A percentile compares a stretch with the other conserved stretches of the same genome.
Evolutionary conservation across 139 green algal species (phyloP).

Genomic region (Pseudopediastrum boryanum): DNA sequence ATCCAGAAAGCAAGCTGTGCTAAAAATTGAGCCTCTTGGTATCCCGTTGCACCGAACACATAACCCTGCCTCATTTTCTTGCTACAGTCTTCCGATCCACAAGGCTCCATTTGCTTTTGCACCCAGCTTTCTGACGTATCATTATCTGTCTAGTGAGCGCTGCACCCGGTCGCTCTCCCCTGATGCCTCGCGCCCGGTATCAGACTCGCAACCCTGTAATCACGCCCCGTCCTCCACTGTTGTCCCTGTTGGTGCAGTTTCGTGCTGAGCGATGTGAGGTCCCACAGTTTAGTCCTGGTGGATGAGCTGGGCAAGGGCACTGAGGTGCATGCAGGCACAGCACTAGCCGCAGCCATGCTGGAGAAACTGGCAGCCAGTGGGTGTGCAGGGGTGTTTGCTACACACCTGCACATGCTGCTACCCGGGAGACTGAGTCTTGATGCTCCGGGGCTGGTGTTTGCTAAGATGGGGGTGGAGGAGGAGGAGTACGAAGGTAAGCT

Average conservation of each 20-base stretch:
- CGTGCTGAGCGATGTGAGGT: background rate
- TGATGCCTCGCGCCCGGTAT: too few species aligned
- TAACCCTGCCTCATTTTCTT: too few species aligned
- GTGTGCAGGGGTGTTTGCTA: slow-evolving; percentile 85
- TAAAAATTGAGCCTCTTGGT: too few species aligned
- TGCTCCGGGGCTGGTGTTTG: slow-evolving; percentile 19
- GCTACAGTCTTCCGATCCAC: too few species aligned
- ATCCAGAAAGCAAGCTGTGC: too few species aligned
- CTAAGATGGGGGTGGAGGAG: slow-evolving; percentile 39
- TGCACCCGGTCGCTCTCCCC: too few species aligned
- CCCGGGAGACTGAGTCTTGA: slow-evolving; percentile 49
- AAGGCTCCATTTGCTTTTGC: too few species aligned
- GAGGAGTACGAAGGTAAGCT: background rate
- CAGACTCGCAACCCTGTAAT: too few species aligned
- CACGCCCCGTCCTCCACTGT: too few species aligned
- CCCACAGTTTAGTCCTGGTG: slow-evolving; percentile 75
- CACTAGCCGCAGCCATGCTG: slow-evolving; percentile 65
- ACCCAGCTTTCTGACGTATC: too few species aligned
- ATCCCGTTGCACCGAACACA: too few species aligned
- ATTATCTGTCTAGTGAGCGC: too few species aligned
- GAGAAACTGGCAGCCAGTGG: background rate
- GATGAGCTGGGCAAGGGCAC: slow-evolving; percentile 96
- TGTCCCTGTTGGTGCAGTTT: slow-evolving; percentile 17
- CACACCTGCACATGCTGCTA: slow-evolving; percentile 88
- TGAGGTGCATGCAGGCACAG: slow-evolving; percentile 73